These are phyloP conservation scores for Peronosclerospora sorghi DNA, from an alignment of 352 stramenopile genomes.

Conservation along the genomic window DNA sequence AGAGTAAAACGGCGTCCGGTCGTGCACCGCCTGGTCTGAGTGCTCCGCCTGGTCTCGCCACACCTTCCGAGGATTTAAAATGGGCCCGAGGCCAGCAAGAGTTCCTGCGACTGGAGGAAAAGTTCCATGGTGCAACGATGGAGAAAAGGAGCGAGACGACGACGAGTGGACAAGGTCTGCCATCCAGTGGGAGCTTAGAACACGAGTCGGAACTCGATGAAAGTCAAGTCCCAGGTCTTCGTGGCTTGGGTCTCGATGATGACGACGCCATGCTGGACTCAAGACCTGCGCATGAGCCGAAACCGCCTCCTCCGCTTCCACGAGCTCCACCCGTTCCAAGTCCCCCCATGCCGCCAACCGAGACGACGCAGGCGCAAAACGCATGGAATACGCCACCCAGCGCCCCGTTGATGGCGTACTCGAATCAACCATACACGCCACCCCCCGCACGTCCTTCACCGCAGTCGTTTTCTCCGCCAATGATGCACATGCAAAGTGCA, in stretches of 20 bases:
- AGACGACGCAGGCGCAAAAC: conserved; percentile 13
- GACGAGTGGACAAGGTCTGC: conserved; percentile 2
- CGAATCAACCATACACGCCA: conserved; percentile 17
- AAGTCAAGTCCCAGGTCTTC: conserved; percentile 51
- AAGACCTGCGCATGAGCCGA: conserved; percentile 4
- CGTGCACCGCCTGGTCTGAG: conserved; percentile 43
- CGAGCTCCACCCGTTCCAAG: conserved; percentile 14
- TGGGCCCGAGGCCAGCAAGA: conserved; percentile 69
- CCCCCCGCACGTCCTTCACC: conserved; percentile 23
- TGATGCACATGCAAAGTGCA: conserved; percentile 27
- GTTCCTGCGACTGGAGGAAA: conserved; percentile 50
- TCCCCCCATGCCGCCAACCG: conserved; percentile 14
- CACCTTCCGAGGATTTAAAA: conserved; percentile 60
- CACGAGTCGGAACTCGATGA: conserved; percentile 53
- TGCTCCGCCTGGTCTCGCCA: conserved; percentile 38
- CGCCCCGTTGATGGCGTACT: conserved; percentile 3
- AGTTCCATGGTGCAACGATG: conserved; percentile 21
- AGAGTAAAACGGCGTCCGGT: no score
- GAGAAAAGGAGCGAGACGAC: background rate
- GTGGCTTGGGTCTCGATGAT: conserved; percentile 59
- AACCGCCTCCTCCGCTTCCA: conserved; percentile 15
- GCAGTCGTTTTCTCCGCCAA: conserved; percentile 19
- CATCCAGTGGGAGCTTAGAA: conserved; percentile 14
- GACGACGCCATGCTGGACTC: conserved; percentile 24
- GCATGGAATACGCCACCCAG: conserved; percentile 24